Conservation (phyloP, 1,284 basidiomycete species). For the Amylostereum areolatum region DNA sequence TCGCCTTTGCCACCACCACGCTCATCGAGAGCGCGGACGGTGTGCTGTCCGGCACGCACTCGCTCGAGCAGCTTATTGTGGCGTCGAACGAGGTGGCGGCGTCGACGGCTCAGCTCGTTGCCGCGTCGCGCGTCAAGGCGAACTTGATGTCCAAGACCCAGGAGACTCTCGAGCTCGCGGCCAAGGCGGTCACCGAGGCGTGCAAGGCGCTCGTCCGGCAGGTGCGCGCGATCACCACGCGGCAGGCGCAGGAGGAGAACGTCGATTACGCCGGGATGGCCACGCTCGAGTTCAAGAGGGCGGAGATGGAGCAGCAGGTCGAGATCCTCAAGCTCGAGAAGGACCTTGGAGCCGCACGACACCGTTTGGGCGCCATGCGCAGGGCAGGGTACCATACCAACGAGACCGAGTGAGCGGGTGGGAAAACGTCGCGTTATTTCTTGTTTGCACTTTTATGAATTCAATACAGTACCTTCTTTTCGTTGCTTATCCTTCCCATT, state of each 20-base stretch:
- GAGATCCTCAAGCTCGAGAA: constrained; percentile 97
- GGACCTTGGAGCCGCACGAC: constrained; percentile 84
- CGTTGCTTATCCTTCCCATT: background rate
- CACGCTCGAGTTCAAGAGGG: constrained; percentile 91
- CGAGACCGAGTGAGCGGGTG: constrained; percentile 30
- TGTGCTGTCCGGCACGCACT: constrained; percentile 93
- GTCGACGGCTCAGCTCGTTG: constrained; percentile 96
- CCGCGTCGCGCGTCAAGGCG: constrained; percentile 96
- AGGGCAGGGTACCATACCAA: constrained; percentile 86
- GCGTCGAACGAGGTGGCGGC: constrained; percentile 98
- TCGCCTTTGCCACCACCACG: constrained; percentile 95
- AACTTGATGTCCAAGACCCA: constrained; percentile 99
- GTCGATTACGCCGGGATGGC: constrained; percentile 93
- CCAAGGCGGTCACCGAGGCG: constrained; percentile 98
- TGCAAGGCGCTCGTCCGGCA: constrained; percentile 96
- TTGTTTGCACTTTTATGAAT: background rate
- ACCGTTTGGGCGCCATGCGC: constrained; percentile 84
- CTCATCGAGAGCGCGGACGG: constrained; percentile 98
- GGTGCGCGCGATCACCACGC: constrained; percentile 91
- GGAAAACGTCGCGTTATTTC: background rate
- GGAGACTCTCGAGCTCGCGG: constrained; percentile 91
- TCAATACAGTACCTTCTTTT: constrained; percentile 3
- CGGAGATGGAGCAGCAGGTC: constrained; percentile 99
- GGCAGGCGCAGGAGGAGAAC: constrained; percentile 73
- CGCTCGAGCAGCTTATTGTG: constrained; percentile 97